Base-by-base conservation (phyloP, 176 grass and related monocot species). In the Musa beccarii region DNA sequence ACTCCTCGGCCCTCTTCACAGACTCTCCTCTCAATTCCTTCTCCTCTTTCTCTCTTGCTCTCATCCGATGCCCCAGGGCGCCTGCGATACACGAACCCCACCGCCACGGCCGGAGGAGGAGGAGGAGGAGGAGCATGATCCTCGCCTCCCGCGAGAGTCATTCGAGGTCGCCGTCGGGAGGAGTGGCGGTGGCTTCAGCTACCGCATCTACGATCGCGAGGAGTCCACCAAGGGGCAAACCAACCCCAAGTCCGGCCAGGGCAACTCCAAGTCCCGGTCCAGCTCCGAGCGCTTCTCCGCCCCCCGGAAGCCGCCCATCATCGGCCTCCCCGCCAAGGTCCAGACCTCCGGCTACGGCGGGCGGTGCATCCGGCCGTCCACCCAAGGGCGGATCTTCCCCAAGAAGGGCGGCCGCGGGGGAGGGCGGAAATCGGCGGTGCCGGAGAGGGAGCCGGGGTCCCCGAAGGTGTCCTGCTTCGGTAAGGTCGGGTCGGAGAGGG, bases 391-490 rank as follows among this genome's bases (percentile, higher is more conserved):
- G 74, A 89, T 92, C 53, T 92, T 92, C 74, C 87, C 87, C 22
- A 94, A 84, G 75, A 84, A 94, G 51, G 23, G 24, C 24, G 71
- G 78, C 81, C 34, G 34, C 34, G 17, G 49, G 17, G 7, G 9
- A 9, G 74, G 87, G 51, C 75, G 81, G 78, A 56, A 84, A 78
- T 13, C 76, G 1, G 82, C 88, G n/a, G 86, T 85, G 53, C 82
- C 87, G 69, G 95, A 94, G 52, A 3, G 19, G 1, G 89, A 91
- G 81, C 95, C 88, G 6, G 66, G 74, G 0, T 94, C 95, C 0
- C 95, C 95, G 13, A 99, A 99, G 78, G 84, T 99, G 1, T 99
- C 95, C 10, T 99, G 90, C 79, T 83, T 94, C 71, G 95, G 95
- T 13, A 99, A 94, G 85, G 84, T 99, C 8, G 77, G 89, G 53